phyloP scores from a whole-genome alignment of 1,284 basidiomycete species.

The Phlebopus sp. region DNA sequence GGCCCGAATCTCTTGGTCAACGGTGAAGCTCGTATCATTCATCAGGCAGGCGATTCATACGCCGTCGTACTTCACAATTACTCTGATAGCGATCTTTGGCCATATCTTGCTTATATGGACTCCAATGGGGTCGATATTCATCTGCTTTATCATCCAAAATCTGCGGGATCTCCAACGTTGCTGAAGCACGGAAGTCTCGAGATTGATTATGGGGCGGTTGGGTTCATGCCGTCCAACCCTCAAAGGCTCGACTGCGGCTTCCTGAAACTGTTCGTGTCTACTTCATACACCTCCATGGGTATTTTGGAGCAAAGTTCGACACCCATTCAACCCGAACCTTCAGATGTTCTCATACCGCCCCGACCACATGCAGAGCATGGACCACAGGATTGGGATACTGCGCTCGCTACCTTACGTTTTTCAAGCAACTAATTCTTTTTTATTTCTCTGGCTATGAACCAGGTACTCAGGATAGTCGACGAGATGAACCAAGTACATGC shows the following conservation, averaged over 20 bases:
- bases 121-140: constrained; percentile 43
- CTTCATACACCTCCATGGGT: constrained; percentile 40
- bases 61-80: constrained; percentile 40
- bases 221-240: constrained; percentile 35
- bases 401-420: constrained; percentile 24
- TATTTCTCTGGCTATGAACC: neutral
- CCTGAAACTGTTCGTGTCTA: constrained; percentile 46
- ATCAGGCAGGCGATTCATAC: constrained; percentile 35
- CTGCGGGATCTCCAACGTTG: constrained; percentile 34
- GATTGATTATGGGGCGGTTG: constrained; percentile 32
- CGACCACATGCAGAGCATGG: constrained; percentile 10
- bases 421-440: constrained; percentile 8
- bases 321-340: constrained; percentile 15
- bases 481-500: too few species aligned
- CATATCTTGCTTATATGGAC: constrained; percentile 48
- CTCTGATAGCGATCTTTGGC: constrained; percentile 43
- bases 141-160: constrained; percentile 39
- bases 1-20: constrained; percentile 39
- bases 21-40: constrained; percentile 38
- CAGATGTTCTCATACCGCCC: constrained; percentile 11
- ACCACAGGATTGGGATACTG: constrained; percentile 33
- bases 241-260: constrained; percentile 38
- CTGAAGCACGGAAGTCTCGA: constrained; percentile 33
- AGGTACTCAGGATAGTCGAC: too few species aligned
- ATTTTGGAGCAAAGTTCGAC: constrained; percentile 39